Percentiles rank a stretch among this genome's conserved stretches.
Conservation (phyloP, 805 yeast genomes). For the Metschnikowia chrysomelidarum region DNA sequence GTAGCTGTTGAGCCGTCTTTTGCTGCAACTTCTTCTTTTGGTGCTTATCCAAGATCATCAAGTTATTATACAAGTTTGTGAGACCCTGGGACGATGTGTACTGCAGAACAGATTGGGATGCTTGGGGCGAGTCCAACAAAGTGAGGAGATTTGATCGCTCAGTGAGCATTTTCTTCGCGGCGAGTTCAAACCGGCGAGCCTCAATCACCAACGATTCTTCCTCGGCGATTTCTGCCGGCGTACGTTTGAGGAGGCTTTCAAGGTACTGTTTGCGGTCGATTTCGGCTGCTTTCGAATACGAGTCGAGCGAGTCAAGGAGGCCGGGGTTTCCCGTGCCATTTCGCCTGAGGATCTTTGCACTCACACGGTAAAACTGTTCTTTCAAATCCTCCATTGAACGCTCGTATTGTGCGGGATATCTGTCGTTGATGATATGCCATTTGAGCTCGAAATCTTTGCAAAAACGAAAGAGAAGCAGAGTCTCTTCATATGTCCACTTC, state of each 20-base stretch:
- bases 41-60: conserved; percentile 66
- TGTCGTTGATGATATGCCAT: conserved; percentile 66
- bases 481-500: conserved; percentile 85
- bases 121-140: conserved; percentile 82
- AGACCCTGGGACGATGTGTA: conserved; percentile 85
- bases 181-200: conserved; percentile 86
- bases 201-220: conserved; percentile 93
- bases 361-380: conserved; percentile 72
- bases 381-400: conserved; percentile 77
- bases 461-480: conserved; percentile 71
- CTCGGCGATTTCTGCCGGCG: conserved; percentile 97
- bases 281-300: conserved; percentile 71
- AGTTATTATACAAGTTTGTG: conserved; percentile 76
- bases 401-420: conserved; percentile 37
- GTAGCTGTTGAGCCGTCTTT: conserved; percentile 22
- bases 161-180: conserved; percentile 81
- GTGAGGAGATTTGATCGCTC: conserved; percentile 80
- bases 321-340: conserved; percentile 43
- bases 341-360: conserved; percentile 44
- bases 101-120: conserved; percentile 70
- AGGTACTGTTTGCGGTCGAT: conserved; percentile 77
- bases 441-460: conserved; percentile 61
- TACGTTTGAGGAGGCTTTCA: conserved; percentile 69
- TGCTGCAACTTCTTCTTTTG: conserved; percentile 53
- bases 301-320: conserved; percentile 57